Evolutionary conservation across 768 basidiomycete genomes (phyloP), one percentile per base, ranked within the genome.

Genomic region (Sistotremastrum niveocremeum): DNA sequence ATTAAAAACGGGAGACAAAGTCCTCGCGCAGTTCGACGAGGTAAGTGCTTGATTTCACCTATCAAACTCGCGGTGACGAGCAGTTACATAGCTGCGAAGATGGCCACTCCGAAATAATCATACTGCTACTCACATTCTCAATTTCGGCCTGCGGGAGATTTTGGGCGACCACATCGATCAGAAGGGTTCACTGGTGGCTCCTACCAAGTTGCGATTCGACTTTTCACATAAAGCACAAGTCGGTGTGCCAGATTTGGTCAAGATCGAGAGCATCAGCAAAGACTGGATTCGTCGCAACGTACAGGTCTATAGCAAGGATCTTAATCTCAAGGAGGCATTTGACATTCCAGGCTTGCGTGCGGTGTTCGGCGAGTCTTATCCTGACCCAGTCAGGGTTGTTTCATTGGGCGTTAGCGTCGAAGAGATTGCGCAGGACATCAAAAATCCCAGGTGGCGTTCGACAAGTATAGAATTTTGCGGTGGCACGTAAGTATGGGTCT

Each of bases 401-500:
- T 77, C 88, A 2, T 70, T 99, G 20, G 94, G 88, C 61, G 89
- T 74, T 58, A 78, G 81, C 50, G 73, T 94, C 11, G 83, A 93
- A 43, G 86, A 91, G 54, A 90, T 99, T 46, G 65, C 77, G 12
- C 71, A 75, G 55, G 88, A 99, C 52, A 72, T 94, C 38, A 76
- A 82, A 55, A 93, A 90, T 62, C 79, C 83, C 3, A 88, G 83
- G 64, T 99, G 95, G 95, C 69, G 85, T 41, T 66, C 64, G 31
- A 95, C 94, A 7, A 91, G 86, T 61, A 77, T 95, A 51, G 95
- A 99, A 65, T 94, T 99, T 60, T 99, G 95, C 60, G 95, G 95
- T 63, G 95, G 95, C 62, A 99, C 95, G 78, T 90, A 55, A 62
- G 87, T 76, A 7, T 20, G 20, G 20, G 20, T 20, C 7, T 11